Evolutionary conservation across 164 flowering plant genomes (phyloP).

Genomic region (Magnolia changhungtana): DNA sequence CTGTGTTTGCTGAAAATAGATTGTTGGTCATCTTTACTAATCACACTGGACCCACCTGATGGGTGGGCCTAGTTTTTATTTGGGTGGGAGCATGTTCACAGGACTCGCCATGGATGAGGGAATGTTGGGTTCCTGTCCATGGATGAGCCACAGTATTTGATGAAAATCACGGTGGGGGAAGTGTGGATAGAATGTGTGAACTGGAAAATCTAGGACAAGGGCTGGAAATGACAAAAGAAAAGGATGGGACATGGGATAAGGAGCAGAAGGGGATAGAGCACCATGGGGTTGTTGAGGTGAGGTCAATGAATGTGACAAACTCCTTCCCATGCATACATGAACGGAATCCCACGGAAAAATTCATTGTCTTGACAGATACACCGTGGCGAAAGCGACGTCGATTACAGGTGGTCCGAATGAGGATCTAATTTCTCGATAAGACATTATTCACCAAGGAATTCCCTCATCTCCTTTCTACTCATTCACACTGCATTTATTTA

Average conservation of each 20-base stretch:
- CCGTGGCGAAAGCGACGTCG: not conserved
- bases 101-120: no score
- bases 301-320: not conserved
- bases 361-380: not conserved
- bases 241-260: not conserved
- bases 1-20: no score
- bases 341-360: not conserved
- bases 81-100: no score
- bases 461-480: no score
- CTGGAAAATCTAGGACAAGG: not conserved
- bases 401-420: not conserved
- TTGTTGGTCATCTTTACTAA: no score
- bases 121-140: no score
- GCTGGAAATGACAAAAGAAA: not conserved
- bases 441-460: no score
- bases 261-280: not conserved
- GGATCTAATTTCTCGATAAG: not conserved
- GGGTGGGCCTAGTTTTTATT: no score
- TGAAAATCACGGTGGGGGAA: no score
- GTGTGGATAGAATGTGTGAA: not conserved
- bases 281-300: not conserved
- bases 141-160: no score
- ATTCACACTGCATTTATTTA: no score
- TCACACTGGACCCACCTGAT: no score
- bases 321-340: not conserved